Base-by-base conservation (phyloP, 2,329 filamentous ascomycete species). In the Colletotrichum sublineola region DNA sequence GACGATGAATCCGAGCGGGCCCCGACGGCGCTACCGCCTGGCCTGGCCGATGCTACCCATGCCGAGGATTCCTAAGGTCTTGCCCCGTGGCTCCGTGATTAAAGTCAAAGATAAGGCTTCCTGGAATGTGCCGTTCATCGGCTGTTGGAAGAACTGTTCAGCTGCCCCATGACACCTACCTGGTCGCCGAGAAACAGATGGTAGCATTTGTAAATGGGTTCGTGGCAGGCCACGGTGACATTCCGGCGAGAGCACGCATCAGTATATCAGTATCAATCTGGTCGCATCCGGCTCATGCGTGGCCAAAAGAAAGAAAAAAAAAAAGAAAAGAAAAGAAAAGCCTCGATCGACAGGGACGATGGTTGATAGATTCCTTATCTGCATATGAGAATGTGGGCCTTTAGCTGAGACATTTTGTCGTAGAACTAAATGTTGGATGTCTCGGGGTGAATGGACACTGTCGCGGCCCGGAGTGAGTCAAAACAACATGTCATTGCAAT, bases 1-100 rank as follows among this genome's bases (percentile, higher is more conserved):
- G 33, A 86, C 84, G 71, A 80, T 80, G 83, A 87, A 87, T 50
- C 86, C 87, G 73, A 88, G 88, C 14, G 75, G 76, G 0, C 83
- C 82, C 9, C 85, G 85, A 42, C 86, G 82, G 38, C 85, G 83
- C 52, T n/a, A 82, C 76, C 9, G 73, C 74, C 5, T 44, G 5
- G 33, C 33, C 8, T 74, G 75, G 1, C 82, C 81, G 44, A 83
- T 81, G 66, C 79, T 78, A 4, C 82, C 82, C 79, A 83, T 81
- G 3, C 81, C 81, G 33, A 83, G 69, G n/a, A 83, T 78, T 2
- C 81, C 82, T 9, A 83, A 66, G 0, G 78, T 78, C 75, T 81
- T 82, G 9, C 75, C 72, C 31, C 77, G 40, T 81, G 73, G 33
- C 77, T 79, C 48, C 15, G 77, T 66, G 31, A 76, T 80, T 87